A percentile compares a stretch with the other conserved stretches of the same genome.
Evolutionary conservation across 768 basidiomycete species (phyloP).

Genomic region (Vishniacozyma victoriae): DNA sequence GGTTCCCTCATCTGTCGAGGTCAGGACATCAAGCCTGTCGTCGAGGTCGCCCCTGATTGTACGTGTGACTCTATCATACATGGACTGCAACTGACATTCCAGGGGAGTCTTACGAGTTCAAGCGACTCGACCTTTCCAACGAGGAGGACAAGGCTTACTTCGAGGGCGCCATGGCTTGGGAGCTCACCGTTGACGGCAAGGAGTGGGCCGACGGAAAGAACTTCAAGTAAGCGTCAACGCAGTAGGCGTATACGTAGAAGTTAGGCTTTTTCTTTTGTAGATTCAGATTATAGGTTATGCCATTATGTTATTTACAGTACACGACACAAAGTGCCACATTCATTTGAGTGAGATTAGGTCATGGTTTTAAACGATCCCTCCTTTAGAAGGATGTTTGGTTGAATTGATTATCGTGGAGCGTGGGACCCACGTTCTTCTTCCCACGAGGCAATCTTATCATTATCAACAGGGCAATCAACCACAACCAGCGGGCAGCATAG

Average conservation of each 20-base stretch:
- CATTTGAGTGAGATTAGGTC: no score
- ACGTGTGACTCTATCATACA: conserved; percentile 60
- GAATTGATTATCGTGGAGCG: no score
- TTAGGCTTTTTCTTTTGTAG: neutral
- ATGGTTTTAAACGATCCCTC: no score
- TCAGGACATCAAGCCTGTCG: conserved; percentile 47
- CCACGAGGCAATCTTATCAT: no score
- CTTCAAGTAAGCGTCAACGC: conserved; percentile 42
- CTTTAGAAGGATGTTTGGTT: no score
- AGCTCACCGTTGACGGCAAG: conserved; percentile 80
- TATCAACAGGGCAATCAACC: no score
- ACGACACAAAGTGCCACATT: no score
- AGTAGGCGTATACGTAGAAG: neutral
- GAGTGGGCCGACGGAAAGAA: conserved; percentile 67
- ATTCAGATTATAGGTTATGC: neutral
- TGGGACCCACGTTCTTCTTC: no score
- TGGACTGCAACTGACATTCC: conserved; percentile 55
- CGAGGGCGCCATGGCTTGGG: conserved; percentile 89
- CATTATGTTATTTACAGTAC: no score
- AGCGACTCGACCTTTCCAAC: conserved; percentile 66
- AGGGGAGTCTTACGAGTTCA: conserved; percentile 80
- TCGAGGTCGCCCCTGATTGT: conserved; percentile 43
- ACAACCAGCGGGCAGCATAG: no score
- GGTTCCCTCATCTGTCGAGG: conserved; percentile 82
- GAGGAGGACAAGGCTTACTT: conserved; percentile 80